Evolutionary conservation across 768 basidiomycete genomes (phyloP).

Genomic region (Collybia sordida): DNA sequence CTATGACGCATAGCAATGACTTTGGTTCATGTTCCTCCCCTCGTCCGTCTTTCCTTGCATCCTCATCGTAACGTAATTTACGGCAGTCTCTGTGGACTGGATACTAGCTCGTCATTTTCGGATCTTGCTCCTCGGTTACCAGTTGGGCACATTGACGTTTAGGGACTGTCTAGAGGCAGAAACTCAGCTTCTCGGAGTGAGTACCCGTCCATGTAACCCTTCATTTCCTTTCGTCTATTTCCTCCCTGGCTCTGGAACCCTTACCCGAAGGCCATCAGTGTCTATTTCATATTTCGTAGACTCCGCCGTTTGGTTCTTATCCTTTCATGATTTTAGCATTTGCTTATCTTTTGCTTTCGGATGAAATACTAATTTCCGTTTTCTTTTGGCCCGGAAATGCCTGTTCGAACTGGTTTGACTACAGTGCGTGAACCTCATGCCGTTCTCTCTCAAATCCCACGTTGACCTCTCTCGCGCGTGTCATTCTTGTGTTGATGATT

Average conservation of each 20-base stretch:
- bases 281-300: not conserved
- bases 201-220: conserved; percentile 18
- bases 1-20: not conserved
- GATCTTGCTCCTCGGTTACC: conserved; percentile 79
- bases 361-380: not conserved
- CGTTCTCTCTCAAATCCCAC: not conserved
- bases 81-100: conserved; percentile 50
- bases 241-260: not conserved
- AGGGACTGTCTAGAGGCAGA: conserved; percentile 82
- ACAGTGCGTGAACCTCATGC: not conserved
- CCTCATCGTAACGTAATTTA: not conserved
- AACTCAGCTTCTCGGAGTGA: conserved; percentile 60
- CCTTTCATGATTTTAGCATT: not conserved
- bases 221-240: conserved; percentile 4
- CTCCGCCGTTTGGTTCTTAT: not conserved
- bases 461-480: conserved; percentile 9
- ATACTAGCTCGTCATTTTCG: conserved; percentile 84
- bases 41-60: not conserved
- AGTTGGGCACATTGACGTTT: conserved; percentile 71
- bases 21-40: not conserved
- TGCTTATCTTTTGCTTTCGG: not conserved
- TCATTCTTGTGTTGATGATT: not conserved
- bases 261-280: not conserved
- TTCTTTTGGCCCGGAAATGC: not conserved
- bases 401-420: conserved; percentile 4